Base-by-base conservation (phyloP, 2,329 filamentous ascomycete genomes). In the Aspergillus aculeatus region DNA sequence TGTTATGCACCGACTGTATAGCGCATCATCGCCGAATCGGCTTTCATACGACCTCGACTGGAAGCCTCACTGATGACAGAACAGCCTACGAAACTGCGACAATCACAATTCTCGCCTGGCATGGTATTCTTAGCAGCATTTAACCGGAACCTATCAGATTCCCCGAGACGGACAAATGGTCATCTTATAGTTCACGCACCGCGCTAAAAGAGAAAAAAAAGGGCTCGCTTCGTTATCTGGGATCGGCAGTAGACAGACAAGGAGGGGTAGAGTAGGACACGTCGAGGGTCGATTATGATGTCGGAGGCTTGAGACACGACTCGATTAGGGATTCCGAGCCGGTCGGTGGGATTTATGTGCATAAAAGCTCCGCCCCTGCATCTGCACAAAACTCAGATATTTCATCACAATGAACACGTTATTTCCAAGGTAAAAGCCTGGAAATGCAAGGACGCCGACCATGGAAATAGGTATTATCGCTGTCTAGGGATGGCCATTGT, bases 231-330 rank as follows among this genome's bases (percentile, higher is more conserved):
- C 16, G 38, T 32, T 26, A 48, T 47, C 41, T n/a, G 38, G 5
- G 53, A 55, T 55, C 53, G 29, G 23, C 53, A 55, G 9, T 48
- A 21, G 51, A 23, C 24, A 47, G 51, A 23, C 24, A 47, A 47
- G 53, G 53, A 44, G 53, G 53, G 53, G 53, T 47, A 47, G 53
- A 35, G 44, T 47, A 47, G 32, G 53, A 55, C 53, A 55, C 41
- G 53, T 55, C 53, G 31, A 55, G 26, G n/a, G 41, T 47, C 41
- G 16, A 44, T 16, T 44, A 44, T 44, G 38, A 44, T 44, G 38
- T 44, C 14, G 38, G 38, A 44, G 38, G 38, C 38, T 44, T 44
- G 38, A 44, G 14, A 19, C 38, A 16, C 38, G 16, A 44, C 38
- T 44, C 38, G 16, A 19, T 44, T 44, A 19, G 38, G 38, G 38